A percentile compares a stretch with the other conserved stretches of the same genome.
Evolutionary conservation across 495 filamentous ascomycete species (phyloP).

Genomic region (Lichina pygmaea): DNA sequence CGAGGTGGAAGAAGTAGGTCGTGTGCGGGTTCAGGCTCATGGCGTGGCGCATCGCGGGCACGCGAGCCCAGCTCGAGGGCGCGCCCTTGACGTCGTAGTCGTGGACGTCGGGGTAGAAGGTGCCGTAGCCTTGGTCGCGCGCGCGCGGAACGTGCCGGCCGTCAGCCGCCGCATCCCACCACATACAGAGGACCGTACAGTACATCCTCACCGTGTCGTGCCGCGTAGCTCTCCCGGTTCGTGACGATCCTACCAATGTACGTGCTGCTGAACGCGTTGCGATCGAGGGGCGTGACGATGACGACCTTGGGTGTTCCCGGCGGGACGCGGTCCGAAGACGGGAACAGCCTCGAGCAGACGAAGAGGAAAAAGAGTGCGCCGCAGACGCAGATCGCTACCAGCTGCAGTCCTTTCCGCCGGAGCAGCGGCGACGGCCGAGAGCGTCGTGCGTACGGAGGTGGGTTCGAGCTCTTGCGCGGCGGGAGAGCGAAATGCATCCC

Average conservation of each 20-base stretch:
- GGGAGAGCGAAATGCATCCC: slow-evolving; percentile 81
- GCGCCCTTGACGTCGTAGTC: slow-evolving; percentile 50
- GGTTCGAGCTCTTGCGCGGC: slow-evolving; percentile 44
- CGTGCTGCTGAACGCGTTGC: slow-evolving; percentile 24
- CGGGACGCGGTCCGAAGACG: slow-evolving; percentile 16
- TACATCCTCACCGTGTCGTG: slow-evolving; percentile 40
- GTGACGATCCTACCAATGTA: slow-evolving; percentile 47
- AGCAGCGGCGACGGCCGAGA: slow-evolving; percentile 22
- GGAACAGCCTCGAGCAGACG: slow-evolving; percentile 25
- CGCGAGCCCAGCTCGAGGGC: slow-evolving; percentile 47
- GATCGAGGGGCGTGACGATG: slow-evolving; percentile 65
- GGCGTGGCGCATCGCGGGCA: slow-evolving; percentile 76
- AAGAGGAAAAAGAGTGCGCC: slow-evolving; percentile 32
- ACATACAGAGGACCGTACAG: background rate
- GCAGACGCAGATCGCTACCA: slow-evolving; percentile 27
- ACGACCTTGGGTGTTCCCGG: slow-evolving; percentile 58
- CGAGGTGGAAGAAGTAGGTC: slow-evolving; percentile 65
- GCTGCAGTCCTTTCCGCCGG: slow-evolving; percentile 38
- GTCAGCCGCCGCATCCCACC: slow-evolving; percentile 1
- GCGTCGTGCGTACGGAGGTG: slow-evolving; percentile 30
- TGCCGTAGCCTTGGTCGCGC: slow-evolving; percentile 48
- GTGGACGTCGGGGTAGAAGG: slow-evolving; percentile 46
- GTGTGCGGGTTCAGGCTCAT: slow-evolving; percentile 49
- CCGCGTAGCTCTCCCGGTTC: slow-evolving; percentile 69
- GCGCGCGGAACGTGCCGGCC: background rate